Evolutionary conservation across 768 basidiomycete species (phyloP).

Genomic region (Amanita exitialis): DNA sequence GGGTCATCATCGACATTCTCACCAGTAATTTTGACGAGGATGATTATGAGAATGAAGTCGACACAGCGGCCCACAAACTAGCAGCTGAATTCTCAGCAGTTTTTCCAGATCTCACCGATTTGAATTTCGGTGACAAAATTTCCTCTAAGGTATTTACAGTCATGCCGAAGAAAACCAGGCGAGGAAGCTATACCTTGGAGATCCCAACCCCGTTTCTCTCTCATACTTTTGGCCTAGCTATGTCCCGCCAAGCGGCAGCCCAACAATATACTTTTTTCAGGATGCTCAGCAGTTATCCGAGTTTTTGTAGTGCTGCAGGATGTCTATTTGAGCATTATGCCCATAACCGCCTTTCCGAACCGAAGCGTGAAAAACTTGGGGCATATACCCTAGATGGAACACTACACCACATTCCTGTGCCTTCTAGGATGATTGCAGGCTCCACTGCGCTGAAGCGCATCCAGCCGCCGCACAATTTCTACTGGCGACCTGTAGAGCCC

Average conservation of each 20-base stretch:
- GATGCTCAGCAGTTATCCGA: constrained; percentile 1
- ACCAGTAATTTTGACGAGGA: neutral
- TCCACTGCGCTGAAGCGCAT: constrained; percentile 2
- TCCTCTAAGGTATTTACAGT: constrained; percentile 8
- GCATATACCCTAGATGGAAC: constrained; percentile 1
- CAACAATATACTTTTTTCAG: constrained; percentile 6
- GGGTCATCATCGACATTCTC: constrained; percentile 8
- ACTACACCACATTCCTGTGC: constrained; percentile 6
- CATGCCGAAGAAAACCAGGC: constrained; percentile 1
- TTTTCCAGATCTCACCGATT: constrained; percentile 2
- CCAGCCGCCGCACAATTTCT: constrained; percentile 3
- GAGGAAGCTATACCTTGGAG: neutral
- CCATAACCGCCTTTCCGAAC: constrained; percentile 5
- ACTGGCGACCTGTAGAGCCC: constrained; percentile 8
- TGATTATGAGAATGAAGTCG: constrained; percentile 5
- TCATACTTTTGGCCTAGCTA: constrained; percentile 4
- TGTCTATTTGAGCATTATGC: constrained; percentile 7
- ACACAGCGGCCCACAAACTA: constrained; percentile 1
- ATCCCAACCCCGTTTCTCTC: constrained; percentile 7
- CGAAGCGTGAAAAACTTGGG: constrained; percentile 3
- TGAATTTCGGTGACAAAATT: constrained; percentile 6
- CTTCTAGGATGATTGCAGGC: neutral
- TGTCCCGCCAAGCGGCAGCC: too few species aligned
- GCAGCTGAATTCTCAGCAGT: constrained; percentile 1
- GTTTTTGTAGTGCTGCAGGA: constrained; percentile 2